Percentiles rank a stretch among this genome's conserved stretches.
These are phyloP conservation scores for Pigoraptor vietnamica DNA, from an alignment of 78 protist species.

Conservation along the genomic window DNA sequence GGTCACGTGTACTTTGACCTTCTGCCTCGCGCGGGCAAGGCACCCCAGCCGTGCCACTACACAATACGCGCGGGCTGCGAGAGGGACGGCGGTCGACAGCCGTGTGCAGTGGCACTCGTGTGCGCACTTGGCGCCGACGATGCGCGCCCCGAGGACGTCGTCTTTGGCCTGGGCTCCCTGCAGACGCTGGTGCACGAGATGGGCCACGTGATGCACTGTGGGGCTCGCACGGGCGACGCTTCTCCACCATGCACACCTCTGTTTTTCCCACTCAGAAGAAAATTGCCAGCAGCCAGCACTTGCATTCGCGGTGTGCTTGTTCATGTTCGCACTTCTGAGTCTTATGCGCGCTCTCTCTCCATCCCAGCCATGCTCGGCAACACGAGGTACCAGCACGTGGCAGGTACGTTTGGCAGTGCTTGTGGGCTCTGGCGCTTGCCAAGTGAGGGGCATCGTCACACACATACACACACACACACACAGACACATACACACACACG, in stretches of 20 bases:
- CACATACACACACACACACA: too few relatives aligned
- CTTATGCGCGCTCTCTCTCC: neutral
- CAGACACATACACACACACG: too few relatives aligned
- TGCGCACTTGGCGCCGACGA: neutral
- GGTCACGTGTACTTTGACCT: constrained; percentile 25
- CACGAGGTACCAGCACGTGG: constrained; percentile 7
- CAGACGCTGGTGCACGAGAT: constrained; percentile 58
- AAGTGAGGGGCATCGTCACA: too few relatives aligned
- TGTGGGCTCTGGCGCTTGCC: too few relatives aligned
- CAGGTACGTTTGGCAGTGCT: neutral
- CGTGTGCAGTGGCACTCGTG: neutral
- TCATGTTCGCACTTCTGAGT: too few relatives aligned
- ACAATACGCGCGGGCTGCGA: neutral
- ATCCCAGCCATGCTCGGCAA: neutral
- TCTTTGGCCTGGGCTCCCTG: constrained; percentile 27
- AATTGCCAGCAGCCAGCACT: too few relatives aligned
- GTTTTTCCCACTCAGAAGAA: too few relatives aligned
- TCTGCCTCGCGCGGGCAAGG: neutral
- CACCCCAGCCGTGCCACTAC: neutral
- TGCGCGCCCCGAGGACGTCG: neutral
- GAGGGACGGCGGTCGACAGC: neutral
- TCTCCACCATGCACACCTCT: too few relatives aligned
- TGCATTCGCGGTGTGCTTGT: too few relatives aligned
- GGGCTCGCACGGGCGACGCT: too few relatives aligned
- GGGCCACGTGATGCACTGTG: constrained; percentile 49